Evolutionary conservation across 163 green algal genomes (phyloP).

Genomic region (Botryococcus braunii): DNA sequence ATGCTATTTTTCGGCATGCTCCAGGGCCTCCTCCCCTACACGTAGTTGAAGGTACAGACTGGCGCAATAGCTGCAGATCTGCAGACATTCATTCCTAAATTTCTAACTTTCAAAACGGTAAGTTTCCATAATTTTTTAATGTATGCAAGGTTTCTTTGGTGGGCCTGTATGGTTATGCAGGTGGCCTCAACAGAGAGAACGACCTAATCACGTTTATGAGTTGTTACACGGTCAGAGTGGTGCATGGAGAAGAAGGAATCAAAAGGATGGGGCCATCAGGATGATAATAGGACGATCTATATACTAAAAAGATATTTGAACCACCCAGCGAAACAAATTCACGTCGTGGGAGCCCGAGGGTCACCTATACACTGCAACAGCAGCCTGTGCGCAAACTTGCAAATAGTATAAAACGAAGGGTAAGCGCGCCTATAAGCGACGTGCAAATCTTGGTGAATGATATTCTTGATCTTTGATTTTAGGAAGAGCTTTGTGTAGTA

Average conservation of each 20-base stretch:
- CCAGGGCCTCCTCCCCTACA: neutral
- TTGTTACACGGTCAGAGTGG: too few relatives aligned
- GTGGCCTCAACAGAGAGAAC: too few relatives aligned
- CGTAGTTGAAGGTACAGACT: neutral
- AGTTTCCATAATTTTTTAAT: neutral
- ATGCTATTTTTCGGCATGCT: neutral
- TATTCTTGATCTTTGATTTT: conserved; percentile 44
- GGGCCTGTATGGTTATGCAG: too few relatives aligned
- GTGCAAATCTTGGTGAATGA: conserved; percentile 50
- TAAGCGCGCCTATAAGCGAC: conserved; percentile 27
- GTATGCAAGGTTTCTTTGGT: too few relatives aligned
- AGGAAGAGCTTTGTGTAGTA: conserved; percentile 49
- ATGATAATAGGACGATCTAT: neutral
- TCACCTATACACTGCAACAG: neutral
- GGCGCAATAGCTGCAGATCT: too few relatives aligned
- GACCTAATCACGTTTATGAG: too few relatives aligned
- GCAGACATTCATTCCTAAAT: neutral
- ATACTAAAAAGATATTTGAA: too few relatives aligned
- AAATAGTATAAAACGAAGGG: neutral
- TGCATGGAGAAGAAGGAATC: too few relatives aligned
- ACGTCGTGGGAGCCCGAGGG: too few relatives aligned
- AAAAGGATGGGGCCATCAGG: neutral
- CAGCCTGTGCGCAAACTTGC: neutral
- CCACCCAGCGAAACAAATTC: too few relatives aligned
- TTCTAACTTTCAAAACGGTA: neutral